Evolutionary conservation across 208 protist species (phyloP).

Genomic region (Trypanosoma mega): DNA sequence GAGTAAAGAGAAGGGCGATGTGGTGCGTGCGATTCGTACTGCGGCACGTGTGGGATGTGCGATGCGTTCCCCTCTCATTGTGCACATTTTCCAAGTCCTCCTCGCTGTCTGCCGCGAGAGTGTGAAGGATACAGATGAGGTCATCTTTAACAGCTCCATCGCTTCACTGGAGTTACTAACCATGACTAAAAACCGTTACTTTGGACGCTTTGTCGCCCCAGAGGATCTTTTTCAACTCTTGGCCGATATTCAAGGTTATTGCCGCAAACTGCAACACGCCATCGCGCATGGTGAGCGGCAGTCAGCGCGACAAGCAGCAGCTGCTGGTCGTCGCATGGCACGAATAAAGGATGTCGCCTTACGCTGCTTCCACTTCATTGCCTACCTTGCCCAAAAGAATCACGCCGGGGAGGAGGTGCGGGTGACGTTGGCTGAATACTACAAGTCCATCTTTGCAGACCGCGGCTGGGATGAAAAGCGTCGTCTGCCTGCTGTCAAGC

Average conservation of each 20-base stretch:
- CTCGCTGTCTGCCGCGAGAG: conserved; percentile 79
- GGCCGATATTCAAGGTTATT: conserved; percentile 87
- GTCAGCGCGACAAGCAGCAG: conserved; percentile 46
- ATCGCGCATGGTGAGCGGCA: conserved; percentile 45
- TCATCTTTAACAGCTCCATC: conserved; percentile 65
- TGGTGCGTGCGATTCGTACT: conserved; percentile 70
- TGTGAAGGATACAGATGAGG: conserved; percentile 76
- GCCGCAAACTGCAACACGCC: conserved; percentile 60
- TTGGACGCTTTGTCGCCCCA: conserved; percentile 63
- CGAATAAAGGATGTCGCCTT: conserved; percentile 65
- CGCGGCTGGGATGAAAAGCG: conserved; percentile 85
- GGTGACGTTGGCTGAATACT: conserved; percentile 78
- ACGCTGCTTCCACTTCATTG: conserved; percentile 78
- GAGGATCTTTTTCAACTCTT: conserved; percentile 81
- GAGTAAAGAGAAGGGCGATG: conserved; percentile 78
- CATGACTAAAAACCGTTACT: conserved; percentile 83
- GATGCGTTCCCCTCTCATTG: conserved; percentile 64
- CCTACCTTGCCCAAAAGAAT: conserved; percentile 88
- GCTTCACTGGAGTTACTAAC: conserved; percentile 75
- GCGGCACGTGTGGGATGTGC: conserved; percentile 60
- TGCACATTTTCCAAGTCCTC: conserved; percentile 86
- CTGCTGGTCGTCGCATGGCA: conserved; percentile 53
- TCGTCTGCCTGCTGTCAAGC: conserved; percentile 64
- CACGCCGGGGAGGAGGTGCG: conserved; percentile 81
- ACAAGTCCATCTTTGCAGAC: conserved; percentile 90